These are phyloP conservation scores for Singerocomus rubriflavus DNA, from an alignment of 1,284 basidiomycete genomes.

Conservation along the genomic window DNA sequence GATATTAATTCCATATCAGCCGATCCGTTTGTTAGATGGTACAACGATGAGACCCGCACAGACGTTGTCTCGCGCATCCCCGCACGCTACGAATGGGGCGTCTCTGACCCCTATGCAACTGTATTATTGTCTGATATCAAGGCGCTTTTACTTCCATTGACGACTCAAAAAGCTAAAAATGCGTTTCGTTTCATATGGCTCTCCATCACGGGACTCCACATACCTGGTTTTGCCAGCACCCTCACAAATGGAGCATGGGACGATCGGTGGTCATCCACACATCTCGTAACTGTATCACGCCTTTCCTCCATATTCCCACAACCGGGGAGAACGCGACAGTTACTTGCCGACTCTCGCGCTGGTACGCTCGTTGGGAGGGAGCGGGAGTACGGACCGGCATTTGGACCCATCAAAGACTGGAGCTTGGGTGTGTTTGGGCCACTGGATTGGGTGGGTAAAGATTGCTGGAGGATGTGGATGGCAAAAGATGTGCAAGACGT, in stretches of 20 bases:
- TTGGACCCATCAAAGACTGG: conserved; percentile 71
- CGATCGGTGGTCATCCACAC: conserved; percentile 59
- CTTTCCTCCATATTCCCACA: conserved; percentile 55
- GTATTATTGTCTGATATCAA: conserved; percentile 82
- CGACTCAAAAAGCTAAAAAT: conserved; percentile 49
- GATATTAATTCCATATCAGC: conserved; percentile 22
- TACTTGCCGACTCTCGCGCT: conserved; percentile 55
- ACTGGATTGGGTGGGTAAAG: conserved; percentile 46
- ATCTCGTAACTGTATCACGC: conserved; percentile 42
- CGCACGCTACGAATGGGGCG: conserved; percentile 54
- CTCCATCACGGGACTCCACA: conserved; percentile 70
- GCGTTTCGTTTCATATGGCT: conserved; percentile 77
- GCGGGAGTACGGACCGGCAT: conserved; percentile 53
- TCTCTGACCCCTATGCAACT: conserved; percentile 75
- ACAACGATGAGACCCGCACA: conserved; percentile 50
- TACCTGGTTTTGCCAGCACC: conserved; percentile 58
- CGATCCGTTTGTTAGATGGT: conserved; percentile 75
- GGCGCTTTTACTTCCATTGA: conserved; percentile 62
- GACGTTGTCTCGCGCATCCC: conserved; percentile 50
- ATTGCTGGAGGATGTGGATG: conserved; percentile 48
- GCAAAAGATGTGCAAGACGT: conserved; percentile 46
- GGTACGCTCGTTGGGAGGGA: conserved; percentile 67
- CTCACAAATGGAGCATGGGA: conserved; percentile 48
- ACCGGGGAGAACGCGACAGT: conserved; percentile 27
- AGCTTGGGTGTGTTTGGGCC: conserved; percentile 48